Conservation (phyloP, 1,284 basidiomycete genomes). For the Ceratobasidium sp. region DNA sequence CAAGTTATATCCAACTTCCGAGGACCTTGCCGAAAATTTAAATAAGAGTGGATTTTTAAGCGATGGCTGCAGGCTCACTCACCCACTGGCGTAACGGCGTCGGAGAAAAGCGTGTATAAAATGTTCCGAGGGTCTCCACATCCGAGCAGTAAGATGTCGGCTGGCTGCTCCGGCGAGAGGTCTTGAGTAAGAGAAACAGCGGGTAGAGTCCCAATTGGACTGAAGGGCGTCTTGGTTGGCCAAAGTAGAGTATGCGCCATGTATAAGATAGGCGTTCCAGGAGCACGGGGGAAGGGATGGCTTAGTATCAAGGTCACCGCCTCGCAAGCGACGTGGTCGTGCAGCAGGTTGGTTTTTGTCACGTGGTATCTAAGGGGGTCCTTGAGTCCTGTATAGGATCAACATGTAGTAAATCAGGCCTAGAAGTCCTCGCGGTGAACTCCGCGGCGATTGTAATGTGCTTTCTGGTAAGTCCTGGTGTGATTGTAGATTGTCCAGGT, state of each 20-base stretch:
- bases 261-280: conserved; percentile 51
- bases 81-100: conserved; percentile 55
- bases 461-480: no score
- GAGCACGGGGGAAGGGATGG: not conserved
- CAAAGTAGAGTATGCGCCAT: conserved; percentile 48
- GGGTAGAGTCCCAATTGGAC: conserved; percentile 67
- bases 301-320: not conserved
- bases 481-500: no score
- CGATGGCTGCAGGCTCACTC: not conserved
- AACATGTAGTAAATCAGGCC: no score
- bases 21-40: not conserved
- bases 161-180: conserved; percentile 64
- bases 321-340: not conserved
- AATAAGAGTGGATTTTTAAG: no score
- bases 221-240: conserved; percentile 52
- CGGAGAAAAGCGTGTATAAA: conserved; percentile 66
- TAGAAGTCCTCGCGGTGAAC: no score
- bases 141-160: conserved; percentile 66
- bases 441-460: no score
- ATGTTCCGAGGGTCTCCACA: conserved; percentile 73
- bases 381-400: no score
- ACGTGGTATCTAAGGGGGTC: not conserved
- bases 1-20: conserved; percentile 71
- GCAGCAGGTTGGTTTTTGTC: not conserved
- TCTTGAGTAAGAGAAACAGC: conserved; percentile 66